Conservation (phyloP, 306 rosid species). For the Cercis canadensis region DNA sequence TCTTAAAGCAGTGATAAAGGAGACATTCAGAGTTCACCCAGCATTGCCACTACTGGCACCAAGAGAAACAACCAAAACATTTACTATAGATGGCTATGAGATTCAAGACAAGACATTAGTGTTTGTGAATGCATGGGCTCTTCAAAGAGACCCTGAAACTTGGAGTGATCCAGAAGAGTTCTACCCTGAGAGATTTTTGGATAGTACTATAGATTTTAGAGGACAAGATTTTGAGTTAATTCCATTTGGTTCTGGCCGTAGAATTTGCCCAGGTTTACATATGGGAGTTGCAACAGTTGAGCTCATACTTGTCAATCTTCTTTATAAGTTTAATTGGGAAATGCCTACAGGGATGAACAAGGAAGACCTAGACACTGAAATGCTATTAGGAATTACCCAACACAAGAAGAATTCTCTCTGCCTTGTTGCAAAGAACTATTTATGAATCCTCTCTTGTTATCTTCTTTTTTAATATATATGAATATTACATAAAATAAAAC, state of each 20-base stretch:
- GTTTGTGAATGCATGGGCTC: slow-evolving; percentile 18
- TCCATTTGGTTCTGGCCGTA: slow-evolving; percentile 21
- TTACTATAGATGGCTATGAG: not conserved
- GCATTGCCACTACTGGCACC: not conserved
- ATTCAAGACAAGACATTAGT: slow-evolving; percentile 2
- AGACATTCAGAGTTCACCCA: slow-evolving; percentile 10
- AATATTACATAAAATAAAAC: too few relatives aligned
- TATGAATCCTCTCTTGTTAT: not conserved
- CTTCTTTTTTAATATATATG: too few relatives aligned
- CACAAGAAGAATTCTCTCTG: slow-evolving; percentile 38
- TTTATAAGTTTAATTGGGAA: slow-evolving; percentile 29
- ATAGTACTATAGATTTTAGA: not conserved
- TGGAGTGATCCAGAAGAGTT: slow-evolving; percentile 2
- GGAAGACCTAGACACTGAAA: not conserved
- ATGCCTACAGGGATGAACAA: not conserved
- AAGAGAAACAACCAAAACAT: slow-evolving; percentile 22
- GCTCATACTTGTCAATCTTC: slow-evolving; percentile 1
- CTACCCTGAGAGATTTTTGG: slow-evolving; percentile 2
- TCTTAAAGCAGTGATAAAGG: slow-evolving; percentile 23
- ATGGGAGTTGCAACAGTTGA: not conserved
- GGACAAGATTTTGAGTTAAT: slow-evolving; percentile 27
- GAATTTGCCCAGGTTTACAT: slow-evolving; percentile 6
- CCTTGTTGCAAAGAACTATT: slow-evolving; percentile 10
- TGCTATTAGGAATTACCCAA: not conserved
- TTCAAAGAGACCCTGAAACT: not conserved